Percentiles rank a stretch among this genome's conserved stretches.
These are phyloP conservation scores for Parafenestella ontariensis DNA, from an alignment of 2,329 filamentous ascomycete genomes.

Conservation along the genomic window DNA sequence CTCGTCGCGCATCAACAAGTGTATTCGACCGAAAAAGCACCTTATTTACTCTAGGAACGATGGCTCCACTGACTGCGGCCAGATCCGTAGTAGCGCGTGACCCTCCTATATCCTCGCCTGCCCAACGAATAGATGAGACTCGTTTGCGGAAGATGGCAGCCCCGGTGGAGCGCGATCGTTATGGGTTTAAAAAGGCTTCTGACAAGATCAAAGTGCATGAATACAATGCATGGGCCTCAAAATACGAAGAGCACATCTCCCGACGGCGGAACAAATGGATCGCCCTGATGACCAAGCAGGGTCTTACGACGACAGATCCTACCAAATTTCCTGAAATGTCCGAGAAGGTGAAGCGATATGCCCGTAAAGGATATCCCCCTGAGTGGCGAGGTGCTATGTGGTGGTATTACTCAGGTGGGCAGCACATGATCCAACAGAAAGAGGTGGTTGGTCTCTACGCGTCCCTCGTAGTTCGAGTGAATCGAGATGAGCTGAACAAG, in stretches of 20 bases:
- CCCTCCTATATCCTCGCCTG: slow-evolving; percentile 1
- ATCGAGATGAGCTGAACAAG: slow-evolving; percentile 67
- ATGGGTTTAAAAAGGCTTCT: slow-evolving; percentile 89
- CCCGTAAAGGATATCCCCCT: slow-evolving; percentile 91
- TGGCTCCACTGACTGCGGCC: slow-evolving; percentile 12
- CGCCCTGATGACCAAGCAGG: slow-evolving; percentile 76
- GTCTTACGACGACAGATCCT: slow-evolving; percentile 74
- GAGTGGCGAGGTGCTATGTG: slow-evolving; percentile 95
- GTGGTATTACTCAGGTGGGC: slow-evolving; percentile 95
- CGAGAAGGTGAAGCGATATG: slow-evolving; percentile 85
- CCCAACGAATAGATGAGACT: slow-evolving; percentile 5
- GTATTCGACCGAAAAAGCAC: slow-evolving; percentile 44
- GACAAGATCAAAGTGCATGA: slow-evolving; percentile 77
- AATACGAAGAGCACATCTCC: slow-evolving; percentile 77
- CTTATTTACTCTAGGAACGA: slow-evolving; percentile 34
- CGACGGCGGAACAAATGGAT: slow-evolving; percentile 84
- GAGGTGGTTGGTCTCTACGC: slow-evolving; percentile 72
- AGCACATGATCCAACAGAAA: slow-evolving; percentile 77
- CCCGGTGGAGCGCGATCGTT: slow-evolving; percentile 71
- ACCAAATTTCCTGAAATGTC: slow-evolving; percentile 80
- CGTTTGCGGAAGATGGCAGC: slow-evolving; percentile 24
- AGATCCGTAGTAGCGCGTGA: slow-evolving; percentile 7
- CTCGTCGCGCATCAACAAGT: slow-evolving; percentile 45
- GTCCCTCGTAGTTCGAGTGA: slow-evolving; percentile 70
- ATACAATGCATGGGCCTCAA: slow-evolving; percentile 81